Percentiles rank a stretch among this genome's conserved stretches.
phyloP scores from a whole-genome alignment of 2,329 filamentous ascomycete genomes.

The Dothistroma septosporum region DNA sequence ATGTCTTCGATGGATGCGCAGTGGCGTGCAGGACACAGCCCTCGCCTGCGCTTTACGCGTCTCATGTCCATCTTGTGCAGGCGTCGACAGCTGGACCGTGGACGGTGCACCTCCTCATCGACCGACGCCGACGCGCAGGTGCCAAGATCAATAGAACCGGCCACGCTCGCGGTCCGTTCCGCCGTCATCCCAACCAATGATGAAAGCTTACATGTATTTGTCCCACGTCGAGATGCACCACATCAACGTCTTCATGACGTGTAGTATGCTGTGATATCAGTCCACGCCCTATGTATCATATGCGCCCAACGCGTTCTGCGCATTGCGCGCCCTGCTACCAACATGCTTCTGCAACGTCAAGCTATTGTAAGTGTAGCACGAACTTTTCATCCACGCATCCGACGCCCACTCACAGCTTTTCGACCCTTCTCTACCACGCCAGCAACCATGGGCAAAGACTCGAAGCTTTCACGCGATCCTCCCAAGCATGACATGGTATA shows the following conservation, averaged over 20 bases:
- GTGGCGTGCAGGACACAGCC: no score
- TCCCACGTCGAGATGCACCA: neutral
- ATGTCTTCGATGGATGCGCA: no score
- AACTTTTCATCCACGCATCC: conserved; percentile 3
- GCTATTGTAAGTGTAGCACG: conserved; percentile 14
- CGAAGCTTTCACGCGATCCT: conserved; percentile 30
- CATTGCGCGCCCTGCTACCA: conserved; percentile 1
- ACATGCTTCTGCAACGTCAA: conserved; percentile 11
- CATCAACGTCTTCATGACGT: conserved; percentile 10
- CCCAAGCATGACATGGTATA: conserved; percentile 54
- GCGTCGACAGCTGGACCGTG: neutral
- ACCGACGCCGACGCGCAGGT: neutral
- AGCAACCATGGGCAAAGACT: conserved; percentile 32
- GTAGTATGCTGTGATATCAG: neutral
- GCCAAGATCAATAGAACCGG: neutral
- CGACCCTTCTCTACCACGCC: conserved; percentile 25
- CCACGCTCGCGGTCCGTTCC: no score
- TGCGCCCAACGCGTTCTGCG: neutral
- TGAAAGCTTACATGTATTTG: neutral
- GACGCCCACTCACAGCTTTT: conserved; percentile 4
- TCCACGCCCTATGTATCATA: conserved; percentile 4
- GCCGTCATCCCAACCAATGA: neutral
- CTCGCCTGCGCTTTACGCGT: neutral
- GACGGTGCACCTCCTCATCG: neutral
- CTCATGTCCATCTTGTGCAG: neutral